Base-by-base conservation (phyloP, 768 basidiomycete genomes). In the Coprinopsis cinerea region DNA sequence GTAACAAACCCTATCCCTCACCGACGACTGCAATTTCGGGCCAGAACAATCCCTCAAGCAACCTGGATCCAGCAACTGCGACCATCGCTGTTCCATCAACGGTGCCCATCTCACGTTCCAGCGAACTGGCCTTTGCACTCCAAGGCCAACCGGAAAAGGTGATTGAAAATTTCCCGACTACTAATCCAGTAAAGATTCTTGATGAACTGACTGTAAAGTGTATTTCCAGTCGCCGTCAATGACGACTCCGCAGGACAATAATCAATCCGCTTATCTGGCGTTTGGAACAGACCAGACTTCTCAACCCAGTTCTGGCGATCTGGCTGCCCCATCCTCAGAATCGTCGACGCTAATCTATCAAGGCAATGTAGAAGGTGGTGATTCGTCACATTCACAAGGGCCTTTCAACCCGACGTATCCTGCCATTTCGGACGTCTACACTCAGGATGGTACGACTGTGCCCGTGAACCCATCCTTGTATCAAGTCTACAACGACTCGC, bases 21-120 rank as follows among this genome's bases (percentile, higher is more conserved):
- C 74, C 75, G 14, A 58, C 70, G 1, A 74, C 74, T 18, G 75
- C 74, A 3, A 61, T 73, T 20, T 73, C 74, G 1, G 69, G 20
- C 9, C 42, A 26, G 23, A 57, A 54, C 23, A 47, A 63, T 20
- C 64, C 62, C 11, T 65, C 71, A 26, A 55, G 56, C 23, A 43
- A 47, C 36, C 59, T 60, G n/a, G 56, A 54, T 20, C 48, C 51
- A 15, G 49, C 56, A n/a, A 47, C 54, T 17, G 34, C 59, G 2
- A 22, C 57, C 15, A 23, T 49, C 6, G 45, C 51, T 1, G 35
- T 45, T 11, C 44, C 55, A 15, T 43, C 54, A n/a, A 45, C 35
- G n/a, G 51, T 67, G 15, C 59, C 59, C 13, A 65, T 69, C 42
- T 68, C 67, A 23, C 57, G 59, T 35, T 63, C 67, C 23, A 70